Base-by-base conservation (phyloP, 2,329 filamentous ascomycete species). In the Calonectria fujianensis region DNA sequence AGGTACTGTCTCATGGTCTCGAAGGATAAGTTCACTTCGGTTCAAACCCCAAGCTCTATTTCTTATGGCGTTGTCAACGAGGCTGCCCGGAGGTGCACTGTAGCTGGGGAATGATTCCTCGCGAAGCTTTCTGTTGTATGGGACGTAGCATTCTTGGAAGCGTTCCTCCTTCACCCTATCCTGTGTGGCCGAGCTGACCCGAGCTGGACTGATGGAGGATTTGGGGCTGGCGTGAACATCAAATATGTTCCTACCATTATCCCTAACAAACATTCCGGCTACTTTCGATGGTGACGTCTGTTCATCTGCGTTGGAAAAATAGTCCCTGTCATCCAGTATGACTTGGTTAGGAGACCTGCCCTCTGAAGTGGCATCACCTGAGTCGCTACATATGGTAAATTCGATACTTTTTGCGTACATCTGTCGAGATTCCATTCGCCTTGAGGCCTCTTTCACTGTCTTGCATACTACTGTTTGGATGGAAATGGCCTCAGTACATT, bases 31-130 rank as follows among this genome's bases (percentile, higher is more conserved):
- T 1, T 70, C 67, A 27, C 72, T 74, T 41, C 41, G 32, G 11
- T 67, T 74, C 18, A 74, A 32, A 31, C 72, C 72, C 72, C 67
- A 74, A 29, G 66, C 61, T 11, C 67, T 45, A 24, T 74, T 65
- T 18, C 32, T 65, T 48, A 74, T 32, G 16, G 69, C 73, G 9
- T 72, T 61, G 69, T 74, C 54, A 29, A 74, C 69, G 14, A 74
- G 73, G 13, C 54, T 74, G 35, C 68, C 31, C 18, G 69, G 24
- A 8, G 66, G 71, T 14, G 39, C 29, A 7, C 35, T 10, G 50
- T 31, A 59, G 18, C 51, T 59, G n/a, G 41, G 6, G 16, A 51
- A 50, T n/a, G 14, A 18, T 31, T 67, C 32, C 24, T 27, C 39
- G 11, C 11, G 27, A 11, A 32, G 9, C 8, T 35, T 45, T 20